phyloP scores from a whole-genome alignment of 106 monocot genomes.

The Dendrobium chrysotoxum region DNA sequence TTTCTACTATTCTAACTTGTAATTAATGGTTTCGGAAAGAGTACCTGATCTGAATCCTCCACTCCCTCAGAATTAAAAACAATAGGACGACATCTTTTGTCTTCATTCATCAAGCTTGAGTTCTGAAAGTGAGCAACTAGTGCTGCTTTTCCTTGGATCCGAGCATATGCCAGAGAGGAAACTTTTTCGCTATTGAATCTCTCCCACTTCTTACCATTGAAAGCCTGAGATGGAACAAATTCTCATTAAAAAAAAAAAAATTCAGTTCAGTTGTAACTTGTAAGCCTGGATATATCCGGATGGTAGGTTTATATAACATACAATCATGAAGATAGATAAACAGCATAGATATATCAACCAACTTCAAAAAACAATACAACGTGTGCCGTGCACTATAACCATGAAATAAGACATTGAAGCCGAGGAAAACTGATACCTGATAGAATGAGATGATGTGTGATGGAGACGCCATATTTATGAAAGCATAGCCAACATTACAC shows the following conservation, averaged over 20 bases:
- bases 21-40: not conserved
- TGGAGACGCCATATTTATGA: conserved; percentile 75
- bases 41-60: conserved; percentile 38
- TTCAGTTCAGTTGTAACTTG: too few relatives aligned
- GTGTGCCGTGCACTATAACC: not conserved
- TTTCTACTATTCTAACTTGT: not conserved
- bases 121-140: conserved; percentile 60
- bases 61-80: conserved; percentile 33
- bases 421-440: conserved; percentile 32
- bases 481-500: conserved; percentile 92
- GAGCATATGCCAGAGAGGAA: conserved; percentile 47
- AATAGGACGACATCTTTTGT: conserved; percentile 53
- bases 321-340: not conserved
- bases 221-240: conserved; percentile 18
- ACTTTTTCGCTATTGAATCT: conserved; percentile 72
- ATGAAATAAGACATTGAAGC: not conserved
- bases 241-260: not conserved
- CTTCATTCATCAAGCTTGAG: conserved; percentile 74
- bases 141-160: conserved; percentile 52
- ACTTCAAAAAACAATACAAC: not conserved
- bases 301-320: not conserved
- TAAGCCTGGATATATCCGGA: too few relatives aligned
- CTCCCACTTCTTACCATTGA: conserved; percentile 57
- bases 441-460: conserved; percentile 64
- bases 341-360: not conserved